Percentiles rank a stretch among this genome's conserved stretches.
Conservation (phyloP, 2,329 filamentous ascomycete species). For the Rutstroemia sydowiana region DNA sequence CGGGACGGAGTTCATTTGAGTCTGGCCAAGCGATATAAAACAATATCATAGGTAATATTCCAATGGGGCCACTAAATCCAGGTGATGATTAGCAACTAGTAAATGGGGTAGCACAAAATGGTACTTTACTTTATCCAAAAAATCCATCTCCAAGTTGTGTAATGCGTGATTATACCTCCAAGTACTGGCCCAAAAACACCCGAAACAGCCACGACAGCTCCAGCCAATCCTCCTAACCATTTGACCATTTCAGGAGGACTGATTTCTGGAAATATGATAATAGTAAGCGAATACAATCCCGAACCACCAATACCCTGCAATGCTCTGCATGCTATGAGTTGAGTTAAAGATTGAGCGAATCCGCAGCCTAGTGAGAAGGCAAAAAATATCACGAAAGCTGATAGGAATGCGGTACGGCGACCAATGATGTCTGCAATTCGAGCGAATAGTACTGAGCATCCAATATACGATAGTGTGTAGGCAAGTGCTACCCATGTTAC, state of each 20-base stretch:
- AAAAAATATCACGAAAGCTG: conserved; percentile 45
- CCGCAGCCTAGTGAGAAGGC: conserved; percentile 50
- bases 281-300: conserved; percentile 32
- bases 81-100: neutral
- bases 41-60: conserved; percentile 37
- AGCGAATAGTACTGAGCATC: conserved; percentile 48
- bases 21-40: conserved; percentile 46
- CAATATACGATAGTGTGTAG: conserved; percentile 37
- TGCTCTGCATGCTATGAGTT: conserved; percentile 31
- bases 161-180: conserved; percentile 20
- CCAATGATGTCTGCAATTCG: conserved; percentile 34
- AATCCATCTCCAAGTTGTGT: conserved; percentile 18
- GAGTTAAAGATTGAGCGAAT: conserved; percentile 35
- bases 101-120: neutral
- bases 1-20: conserved; percentile 31
- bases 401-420: conserved; percentile 6
- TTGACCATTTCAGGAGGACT: conserved; percentile 35
- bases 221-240: conserved; percentile 40
- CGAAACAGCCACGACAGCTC: conserved; percentile 30
- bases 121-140: neutral
- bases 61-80: conserved; percentile 42
- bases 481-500: conserved; percentile 50
- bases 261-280: conserved; percentile 38
- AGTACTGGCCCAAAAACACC: conserved; percentile 22
- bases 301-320: conserved; percentile 30